Evolutionary conservation across 495 filamentous ascomycete genomes (phyloP).

Genomic region (Penicillium flavigenum): DNA sequence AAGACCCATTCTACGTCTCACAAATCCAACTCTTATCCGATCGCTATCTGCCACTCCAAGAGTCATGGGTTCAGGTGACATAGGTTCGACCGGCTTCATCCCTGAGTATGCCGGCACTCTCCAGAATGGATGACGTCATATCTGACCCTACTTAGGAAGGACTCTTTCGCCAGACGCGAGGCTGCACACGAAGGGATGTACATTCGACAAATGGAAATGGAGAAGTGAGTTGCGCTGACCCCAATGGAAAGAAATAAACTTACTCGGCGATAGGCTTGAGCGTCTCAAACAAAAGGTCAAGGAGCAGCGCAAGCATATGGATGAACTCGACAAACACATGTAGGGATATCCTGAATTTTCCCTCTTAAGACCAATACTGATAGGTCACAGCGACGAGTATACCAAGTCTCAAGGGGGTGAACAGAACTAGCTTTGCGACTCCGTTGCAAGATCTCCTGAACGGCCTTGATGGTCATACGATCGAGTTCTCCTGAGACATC

Average conservation of each 20-base stretch:
- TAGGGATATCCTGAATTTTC: slow-evolving; percentile 38
- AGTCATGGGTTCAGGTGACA: slow-evolving; percentile 61
- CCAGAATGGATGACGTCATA: slow-evolving; percentile 27
- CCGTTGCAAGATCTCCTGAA: neutral
- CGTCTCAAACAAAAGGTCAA: slow-evolving; percentile 67
- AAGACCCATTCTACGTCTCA: slow-evolving; percentile 50
- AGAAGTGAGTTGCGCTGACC: slow-evolving; percentile 53
- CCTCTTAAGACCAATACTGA: neutral
- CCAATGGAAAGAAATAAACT: neutral
- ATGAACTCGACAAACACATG: slow-evolving; percentile 79
- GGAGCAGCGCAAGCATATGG: slow-evolving; percentile 70
- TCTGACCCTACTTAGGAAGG: slow-evolving; percentile 47
- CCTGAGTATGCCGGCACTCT: slow-evolving; percentile 35
- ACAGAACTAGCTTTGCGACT: slow-evolving; percentile 56
- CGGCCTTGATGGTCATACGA: neutral
- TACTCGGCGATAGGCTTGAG: slow-evolving; percentile 42
- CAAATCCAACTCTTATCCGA: slow-evolving; percentile 41
- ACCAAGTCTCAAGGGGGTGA: slow-evolving; percentile 67
- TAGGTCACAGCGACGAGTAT: slow-evolving; percentile 59
- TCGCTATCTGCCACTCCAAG: slow-evolving; percentile 57
- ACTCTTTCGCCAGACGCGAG: slow-evolving; percentile 84
- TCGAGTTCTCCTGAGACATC: neutral
- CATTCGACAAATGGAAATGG: slow-evolving; percentile 72
- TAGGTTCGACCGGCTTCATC: slow-evolving; percentile 52
- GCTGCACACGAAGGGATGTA: slow-evolving; percentile 74